Evolutionary conservation across 768 basidiomycete species (phyloP).

Genomic region (Phaeotremella fagi): DNA sequence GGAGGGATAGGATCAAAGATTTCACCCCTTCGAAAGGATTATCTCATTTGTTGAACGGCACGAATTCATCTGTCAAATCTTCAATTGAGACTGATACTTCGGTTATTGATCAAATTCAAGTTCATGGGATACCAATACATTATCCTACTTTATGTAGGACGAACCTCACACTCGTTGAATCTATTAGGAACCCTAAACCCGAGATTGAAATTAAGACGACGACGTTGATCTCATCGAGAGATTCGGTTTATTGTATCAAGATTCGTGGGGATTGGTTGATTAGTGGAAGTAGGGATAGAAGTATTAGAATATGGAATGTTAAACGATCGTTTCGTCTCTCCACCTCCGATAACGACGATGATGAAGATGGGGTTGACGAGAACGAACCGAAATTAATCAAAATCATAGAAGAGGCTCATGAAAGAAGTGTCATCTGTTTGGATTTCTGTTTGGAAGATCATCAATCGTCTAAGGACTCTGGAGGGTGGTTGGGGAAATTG

Average conservation of each 20-base stretch:
- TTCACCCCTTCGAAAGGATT: no score
- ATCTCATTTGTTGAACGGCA: no score
- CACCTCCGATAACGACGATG: neutral
- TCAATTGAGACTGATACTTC: no score
- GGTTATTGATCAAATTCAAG: no score
- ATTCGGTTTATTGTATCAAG: constrained; percentile 24
- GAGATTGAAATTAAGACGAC: neutral
- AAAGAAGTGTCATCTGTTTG: constrained; percentile 31
- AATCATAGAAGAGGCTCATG: constrained; percentile 19
- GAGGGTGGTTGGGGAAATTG: constrained; percentile 12
- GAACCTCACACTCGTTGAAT: neutral
- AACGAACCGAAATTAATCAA: neutral
- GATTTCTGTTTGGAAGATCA: constrained; percentile 3
- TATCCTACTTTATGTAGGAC: constrained; percentile 31
- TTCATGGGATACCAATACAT: constrained; percentile 20
- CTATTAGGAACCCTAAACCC: neutral
- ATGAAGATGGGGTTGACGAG: neutral
- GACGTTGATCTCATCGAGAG: neutral
- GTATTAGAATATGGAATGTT: constrained; percentile 17
- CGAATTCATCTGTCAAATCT: no score
- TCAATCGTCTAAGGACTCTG: neutral
- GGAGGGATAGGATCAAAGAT: no score
- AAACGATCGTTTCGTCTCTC: neutral
- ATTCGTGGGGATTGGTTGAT: constrained; percentile 15
- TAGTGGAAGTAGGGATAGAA: constrained; percentile 28